phyloP scores from a whole-genome alignment of 1,139 yeast species.

The Suhomyces taliae region DNA sequence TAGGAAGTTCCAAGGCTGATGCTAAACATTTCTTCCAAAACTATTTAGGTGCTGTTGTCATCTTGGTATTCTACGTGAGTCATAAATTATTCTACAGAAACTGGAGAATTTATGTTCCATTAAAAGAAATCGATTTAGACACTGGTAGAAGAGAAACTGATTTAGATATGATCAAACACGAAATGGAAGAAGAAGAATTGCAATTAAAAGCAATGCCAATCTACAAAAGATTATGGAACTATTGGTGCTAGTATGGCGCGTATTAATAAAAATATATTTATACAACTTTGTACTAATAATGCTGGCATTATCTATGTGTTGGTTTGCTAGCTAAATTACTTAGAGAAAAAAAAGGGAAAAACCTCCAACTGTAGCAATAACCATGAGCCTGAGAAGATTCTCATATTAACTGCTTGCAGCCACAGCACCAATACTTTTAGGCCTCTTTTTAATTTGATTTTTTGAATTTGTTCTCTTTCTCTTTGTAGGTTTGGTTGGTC shows the following conservation, averaged over 20 bases:
- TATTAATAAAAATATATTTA: neutral
- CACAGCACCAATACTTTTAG: constrained; percentile 11
- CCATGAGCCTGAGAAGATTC: neutral
- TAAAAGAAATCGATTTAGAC: constrained; percentile 33
- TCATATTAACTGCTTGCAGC: constrained; percentile 2
- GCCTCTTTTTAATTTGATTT: constrained; percentile 16
- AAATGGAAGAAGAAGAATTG: constrained; percentile 21
- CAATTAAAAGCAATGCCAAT: constrained; percentile 14
- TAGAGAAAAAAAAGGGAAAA: neutral
- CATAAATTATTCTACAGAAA: constrained; percentile 35
- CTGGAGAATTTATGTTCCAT: constrained; percentile 31
- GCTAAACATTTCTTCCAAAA: constrained; percentile 39
- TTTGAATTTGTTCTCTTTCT: constrained; percentile 19
- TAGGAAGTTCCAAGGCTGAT: constrained; percentile 25
- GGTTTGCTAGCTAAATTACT: neutral
- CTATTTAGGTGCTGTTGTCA: constrained; percentile 37
- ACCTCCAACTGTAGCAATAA: neutral
- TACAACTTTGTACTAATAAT: neutral
- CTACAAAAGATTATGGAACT: constrained; percentile 18
- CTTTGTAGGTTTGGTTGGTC: constrained; percentile 61
- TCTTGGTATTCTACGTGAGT: constrained; percentile 32
- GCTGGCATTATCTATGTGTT: neutral
- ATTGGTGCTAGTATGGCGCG: constrained; percentile 15
- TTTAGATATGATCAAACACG: constrained; percentile 25
- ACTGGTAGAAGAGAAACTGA: constrained; percentile 35